Evolutionary conservation across 306 rosid genomes (phyloP).

Genomic region (Crotalaria pallida): DNA sequence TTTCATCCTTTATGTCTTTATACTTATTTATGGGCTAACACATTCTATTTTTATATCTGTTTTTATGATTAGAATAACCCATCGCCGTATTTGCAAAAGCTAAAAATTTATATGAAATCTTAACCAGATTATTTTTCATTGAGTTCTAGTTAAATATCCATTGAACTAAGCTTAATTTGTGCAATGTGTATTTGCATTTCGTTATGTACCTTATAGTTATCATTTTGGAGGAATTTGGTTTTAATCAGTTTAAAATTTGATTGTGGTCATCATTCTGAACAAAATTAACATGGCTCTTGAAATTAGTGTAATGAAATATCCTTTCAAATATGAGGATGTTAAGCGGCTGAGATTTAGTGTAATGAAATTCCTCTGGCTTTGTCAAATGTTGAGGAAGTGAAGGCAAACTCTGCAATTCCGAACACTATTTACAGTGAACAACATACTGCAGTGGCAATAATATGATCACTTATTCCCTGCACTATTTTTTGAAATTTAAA

Average conservation of each 20-base stretch:
- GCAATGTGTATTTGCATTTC: neutral
- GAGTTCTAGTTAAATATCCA: neutral
- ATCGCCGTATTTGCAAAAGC: neutral
- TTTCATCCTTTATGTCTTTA: neutral
- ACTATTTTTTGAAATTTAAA: neutral
- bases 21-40: neutral
- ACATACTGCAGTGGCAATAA: neutral
- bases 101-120: neutral
- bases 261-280: neutral
- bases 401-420: neutral
- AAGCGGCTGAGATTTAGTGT: neutral
- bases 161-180: neutral
- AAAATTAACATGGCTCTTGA: neutral
- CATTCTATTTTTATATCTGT: neutral
- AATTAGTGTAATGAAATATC: neutral
- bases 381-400: neutral
- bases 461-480: neutral
- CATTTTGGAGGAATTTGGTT: neutral
- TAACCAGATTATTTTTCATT: neutral
- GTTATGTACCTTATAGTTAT: neutral
- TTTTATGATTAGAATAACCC: no score
- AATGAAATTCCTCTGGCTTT: no score
- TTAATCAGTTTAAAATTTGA: neutral
- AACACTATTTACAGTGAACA: neutral
- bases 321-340: neutral